Percentiles rank a stretch among this genome's conserved stretches.
phyloP scores from a whole-genome alignment of 2,329 filamentous ascomycete species.

The Fusarium staphyleae region DNA sequence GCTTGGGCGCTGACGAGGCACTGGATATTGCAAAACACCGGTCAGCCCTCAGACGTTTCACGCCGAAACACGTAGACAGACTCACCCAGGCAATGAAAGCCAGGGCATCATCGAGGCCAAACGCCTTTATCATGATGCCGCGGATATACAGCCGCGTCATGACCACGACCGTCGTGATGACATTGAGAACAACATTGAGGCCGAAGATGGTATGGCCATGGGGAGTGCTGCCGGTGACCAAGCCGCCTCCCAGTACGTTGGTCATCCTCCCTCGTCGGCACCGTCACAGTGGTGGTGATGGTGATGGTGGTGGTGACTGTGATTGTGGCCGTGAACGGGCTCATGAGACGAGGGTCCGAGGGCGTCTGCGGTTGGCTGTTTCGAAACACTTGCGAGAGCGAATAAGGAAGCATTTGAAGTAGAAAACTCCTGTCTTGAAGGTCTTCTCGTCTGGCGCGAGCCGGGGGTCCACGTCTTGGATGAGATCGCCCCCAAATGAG shows the following conservation, averaged over 20 bases:
- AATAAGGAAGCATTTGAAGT: slow-evolving; percentile 28
- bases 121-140: slow-evolving; percentile 26
- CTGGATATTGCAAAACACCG: not conserved
- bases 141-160: slow-evolving; percentile 31
- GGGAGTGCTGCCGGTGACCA: not conserved
- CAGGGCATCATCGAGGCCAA: slow-evolving; percentile 35
- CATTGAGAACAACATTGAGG: slow-evolving; percentile 34
- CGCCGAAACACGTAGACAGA: not conserved
- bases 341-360: slow-evolving; percentile 18
- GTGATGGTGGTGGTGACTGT: slow-evolving; percentile 29
- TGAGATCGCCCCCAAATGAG: too few species aligned
- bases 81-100: slow-evolving; percentile 33
- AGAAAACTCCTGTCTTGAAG: too few species aligned
- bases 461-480: too few species aligned
- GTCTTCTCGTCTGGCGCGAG: too few species aligned
- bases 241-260: too few species aligned
- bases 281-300: slow-evolving; percentile 21
- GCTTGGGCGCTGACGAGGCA: slow-evolving; percentile 21
- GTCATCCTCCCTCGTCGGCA: slow-evolving; percentile 15
- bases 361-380: slow-evolving; percentile 30
- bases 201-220: slow-evolving; percentile 21
- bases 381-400: too few species aligned
- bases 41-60: not conserved
- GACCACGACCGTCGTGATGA: slow-evolving; percentile 29
- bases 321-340: slow-evolving; percentile 15